A percentile compares a stretch with the other conserved stretches of the same genome.
Conservation (phyloP, 2,329 filamentous ascomycete species). For the Lanzia echinophila region DNA sequence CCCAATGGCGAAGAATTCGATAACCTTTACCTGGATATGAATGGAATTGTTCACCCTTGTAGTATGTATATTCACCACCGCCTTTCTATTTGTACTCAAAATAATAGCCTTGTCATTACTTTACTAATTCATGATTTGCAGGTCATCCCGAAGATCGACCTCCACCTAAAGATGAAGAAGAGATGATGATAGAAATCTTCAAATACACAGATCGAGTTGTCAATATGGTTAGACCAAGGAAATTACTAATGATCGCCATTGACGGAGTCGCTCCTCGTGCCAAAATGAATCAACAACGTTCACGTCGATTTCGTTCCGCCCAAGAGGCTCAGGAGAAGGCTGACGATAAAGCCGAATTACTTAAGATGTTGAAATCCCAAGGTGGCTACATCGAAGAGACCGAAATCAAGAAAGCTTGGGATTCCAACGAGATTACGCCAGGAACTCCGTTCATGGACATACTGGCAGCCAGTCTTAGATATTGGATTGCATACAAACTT, state of each 20-base stretch:
- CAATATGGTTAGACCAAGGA: conserved; percentile 95
- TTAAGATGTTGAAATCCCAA: conserved; percentile 76
- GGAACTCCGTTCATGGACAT: conserved; percentile 99
- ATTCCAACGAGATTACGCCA: conserved; percentile 80
- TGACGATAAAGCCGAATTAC: conserved; percentile 79
- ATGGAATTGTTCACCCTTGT: conserved; percentile 97
- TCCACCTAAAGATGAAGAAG: conserved; percentile 86
- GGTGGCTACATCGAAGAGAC: conserved; percentile 57
- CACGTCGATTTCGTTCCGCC: conserved; percentile 86
- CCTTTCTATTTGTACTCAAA: neutral
- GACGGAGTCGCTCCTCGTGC: conserved; percentile 96
- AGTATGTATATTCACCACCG: conserved; percentile 32
- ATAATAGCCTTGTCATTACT: neutral
- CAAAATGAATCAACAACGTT: conserved; percentile 99
- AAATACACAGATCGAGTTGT: conserved; percentile 98
- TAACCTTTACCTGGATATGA: conserved; percentile 98
- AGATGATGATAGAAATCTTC: conserved; percentile 99
- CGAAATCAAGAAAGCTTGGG: conserved; percentile 82
- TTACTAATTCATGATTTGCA: neutral
- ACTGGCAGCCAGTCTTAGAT: conserved; percentile 79
- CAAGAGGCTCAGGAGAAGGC: conserved; percentile 94
- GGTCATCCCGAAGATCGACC: conserved; percentile 85
- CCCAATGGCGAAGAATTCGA: conserved; percentile 98
- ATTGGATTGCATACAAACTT: conserved; percentile 96
- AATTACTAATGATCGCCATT: conserved; percentile 95